Base-by-base conservation (phyloP, 257 asterid species). In the Lycium barbarum region DNA sequence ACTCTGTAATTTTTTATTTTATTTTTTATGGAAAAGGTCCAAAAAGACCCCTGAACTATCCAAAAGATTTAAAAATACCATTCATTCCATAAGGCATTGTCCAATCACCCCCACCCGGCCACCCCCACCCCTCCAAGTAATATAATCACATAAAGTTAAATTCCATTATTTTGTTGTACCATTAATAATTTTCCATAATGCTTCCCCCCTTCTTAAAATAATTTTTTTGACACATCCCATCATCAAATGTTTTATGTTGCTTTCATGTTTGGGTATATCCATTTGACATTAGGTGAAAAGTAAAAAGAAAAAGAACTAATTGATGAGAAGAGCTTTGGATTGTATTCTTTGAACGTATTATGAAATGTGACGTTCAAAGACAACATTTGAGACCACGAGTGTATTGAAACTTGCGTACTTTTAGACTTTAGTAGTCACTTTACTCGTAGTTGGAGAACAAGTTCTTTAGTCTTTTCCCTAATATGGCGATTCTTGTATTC, bases 121-220 rank as follows among this genome's bases (percentile, higher is more conserved):
- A n/a, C n/a, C 45, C 14, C 14, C 54, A 40, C 17, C 8, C 54
- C 51, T 17, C 79, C 79, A 26, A 17, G 40, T 26, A 70, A 70
- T 40, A 17, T 45, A 38, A 13, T 38, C 78, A 53, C 78, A 70
- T 26, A 40, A 70, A 17, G 79, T 70, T 70, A 73, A 73, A 73
- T 47, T 47, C 22, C 4, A 22, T 22, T 74, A 49, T 74, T 49
- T 74, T 74, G 13, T 49, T 74, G 45, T 74, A 49, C 14, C 13
- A 1, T 74, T 49, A 12, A 53, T 26, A 53, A 51, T 53, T 26
- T 51, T 33, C 22, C 49, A 7, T 78, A 7, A 26, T 53, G 26
- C 49, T 53, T 78, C 43, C 9, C 33, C 22, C 11, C 62, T 49
- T 72, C 22, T 13, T 0, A 2, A 76, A 14, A 1, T 7, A 26